Percentiles rank a stretch among this genome's conserved stretches.
phyloP scores from a whole-genome alignment of 73 alveolate genomes.

The Halteria grandinella region DNA sequence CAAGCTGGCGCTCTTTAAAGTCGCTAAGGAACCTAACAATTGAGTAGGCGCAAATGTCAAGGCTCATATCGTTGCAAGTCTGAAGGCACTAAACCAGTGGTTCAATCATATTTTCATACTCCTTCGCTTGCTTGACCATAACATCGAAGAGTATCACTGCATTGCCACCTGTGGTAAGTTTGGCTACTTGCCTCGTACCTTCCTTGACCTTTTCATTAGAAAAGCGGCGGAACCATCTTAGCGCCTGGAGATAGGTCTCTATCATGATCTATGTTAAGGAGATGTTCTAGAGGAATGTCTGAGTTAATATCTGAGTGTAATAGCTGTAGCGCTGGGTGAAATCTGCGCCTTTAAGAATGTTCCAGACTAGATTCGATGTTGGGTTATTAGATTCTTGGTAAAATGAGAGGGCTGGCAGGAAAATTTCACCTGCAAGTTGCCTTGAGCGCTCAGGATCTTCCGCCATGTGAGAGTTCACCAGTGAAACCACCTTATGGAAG shows the following conservation, averaged over 20 bases:
- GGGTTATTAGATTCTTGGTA: slow-evolving; percentile 5
- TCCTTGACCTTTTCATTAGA: slow-evolving; percentile 55
- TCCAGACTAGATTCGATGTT: slow-evolving; percentile 49
- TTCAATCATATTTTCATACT: slow-evolving; percentile 65
- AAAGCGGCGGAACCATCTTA: slow-evolving; percentile 51
- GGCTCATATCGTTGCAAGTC: slow-evolving; percentile 35
- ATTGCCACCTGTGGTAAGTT: slow-evolving; percentile 14
- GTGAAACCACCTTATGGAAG: slow-evolving; percentile 11
- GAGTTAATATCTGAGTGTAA: slow-evolving; percentile 41
- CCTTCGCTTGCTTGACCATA: slow-evolving; percentile 32
- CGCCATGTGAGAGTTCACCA: not conserved
- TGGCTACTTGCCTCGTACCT: slow-evolving; percentile 54
- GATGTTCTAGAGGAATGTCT: slow-evolving; percentile 1
- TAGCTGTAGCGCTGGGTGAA: slow-evolving; percentile 28
- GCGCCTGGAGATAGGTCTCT: slow-evolving; percentile 20
- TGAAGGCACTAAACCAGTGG: slow-evolving; percentile 35
- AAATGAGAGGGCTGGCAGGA: slow-evolving; percentile 56
- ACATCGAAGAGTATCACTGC: slow-evolving; percentile 31
- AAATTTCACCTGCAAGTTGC: slow-evolving; percentile 3
- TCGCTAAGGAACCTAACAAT: slow-evolving; percentile 53
- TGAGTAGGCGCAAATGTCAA: slow-evolving; percentile 60
- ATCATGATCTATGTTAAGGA: not conserved
- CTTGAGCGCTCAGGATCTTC: not conserved
- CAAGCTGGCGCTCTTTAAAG: slow-evolving; percentile 15
- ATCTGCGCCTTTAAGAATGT: slow-evolving; percentile 10